phyloP scores from a whole-genome alignment of 208 protist species.

The Crithidia thermophila region DNA sequence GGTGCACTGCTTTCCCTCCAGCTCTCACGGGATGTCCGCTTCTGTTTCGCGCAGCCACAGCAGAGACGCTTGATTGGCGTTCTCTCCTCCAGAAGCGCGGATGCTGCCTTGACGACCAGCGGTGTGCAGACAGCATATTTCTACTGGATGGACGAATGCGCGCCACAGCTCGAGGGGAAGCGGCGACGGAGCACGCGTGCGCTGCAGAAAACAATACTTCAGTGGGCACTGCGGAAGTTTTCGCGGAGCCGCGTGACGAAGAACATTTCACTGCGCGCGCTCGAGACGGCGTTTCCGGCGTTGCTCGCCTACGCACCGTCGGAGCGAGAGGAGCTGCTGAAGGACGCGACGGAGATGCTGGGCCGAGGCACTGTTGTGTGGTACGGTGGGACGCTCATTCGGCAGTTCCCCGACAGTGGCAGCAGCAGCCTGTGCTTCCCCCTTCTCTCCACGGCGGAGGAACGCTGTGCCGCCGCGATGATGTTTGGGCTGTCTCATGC shows the following conservation, averaged over 20 bases:
- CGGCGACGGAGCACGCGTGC: too few relatives aligned
- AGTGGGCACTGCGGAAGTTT: conserved; percentile 12
- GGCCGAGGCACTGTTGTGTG: conserved; percentile 21
- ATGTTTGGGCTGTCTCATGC: conserved; percentile 20
- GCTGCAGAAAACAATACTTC: conserved; percentile 11
- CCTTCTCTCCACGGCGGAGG: conserved; percentile 11
- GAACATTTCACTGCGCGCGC: conserved; percentile 17
- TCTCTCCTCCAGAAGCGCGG: conserved; percentile 1
- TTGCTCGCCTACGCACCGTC: conserved; percentile 11
- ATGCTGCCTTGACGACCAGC: not conserved
- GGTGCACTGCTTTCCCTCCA: conserved; percentile 5
- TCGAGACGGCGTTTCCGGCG: conserved; percentile 24
- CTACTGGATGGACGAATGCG: conserved; percentile 31
- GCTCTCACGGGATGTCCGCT: conserved; percentile 17
- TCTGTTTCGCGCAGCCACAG: conserved; percentile 20
- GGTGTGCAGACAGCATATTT: conserved; percentile 12
- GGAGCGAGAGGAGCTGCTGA: conserved; percentile 23
- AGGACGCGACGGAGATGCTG: conserved; percentile 18
- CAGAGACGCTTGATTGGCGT: conserved; percentile 11
- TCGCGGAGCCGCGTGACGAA: conserved; percentile 1
- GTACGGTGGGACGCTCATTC: conserved; percentile 21
- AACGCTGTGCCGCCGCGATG: conserved; percentile 10
- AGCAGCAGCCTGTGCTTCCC: not conserved
- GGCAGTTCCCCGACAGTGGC: conserved; percentile 9
- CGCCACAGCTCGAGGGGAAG: not conserved